phyloP scores from a whole-genome alignment of 73 alveolate genomes.

The Urostyla sp. region DNA sequence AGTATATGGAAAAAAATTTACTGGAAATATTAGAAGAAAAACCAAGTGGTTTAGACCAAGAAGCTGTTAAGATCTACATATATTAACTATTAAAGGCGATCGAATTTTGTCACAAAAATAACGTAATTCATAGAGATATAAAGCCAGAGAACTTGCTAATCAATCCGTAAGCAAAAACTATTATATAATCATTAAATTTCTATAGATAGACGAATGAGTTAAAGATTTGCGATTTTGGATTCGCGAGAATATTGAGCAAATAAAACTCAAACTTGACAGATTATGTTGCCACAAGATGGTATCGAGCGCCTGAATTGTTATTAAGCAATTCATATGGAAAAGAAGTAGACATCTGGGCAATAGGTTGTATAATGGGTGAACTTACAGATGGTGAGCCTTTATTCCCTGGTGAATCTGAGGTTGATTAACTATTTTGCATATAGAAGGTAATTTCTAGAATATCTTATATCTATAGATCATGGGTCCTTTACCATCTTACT shows the following conservation, averaged over 20 bases:
- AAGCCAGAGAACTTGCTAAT: constrained; percentile 72
- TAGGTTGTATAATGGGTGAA: constrained; percentile 86
- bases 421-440: constrained; percentile 88
- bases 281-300: constrained; percentile 89
- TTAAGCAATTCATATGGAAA: constrained; percentile 75
- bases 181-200: neutral
- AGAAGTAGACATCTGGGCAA: constrained; percentile 86
- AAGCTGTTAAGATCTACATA: constrained; percentile 57
- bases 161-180: constrained; percentile 46
- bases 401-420: constrained; percentile 86
- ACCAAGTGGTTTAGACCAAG: constrained; percentile 51
- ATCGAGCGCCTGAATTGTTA: constrained; percentile 82
- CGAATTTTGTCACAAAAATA: constrained; percentile 74
- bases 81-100: constrained; percentile 80
- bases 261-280: constrained; percentile 75
- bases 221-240: constrained; percentile 78
- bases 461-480: constrained; percentile 43
- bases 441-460: constrained; percentile 47
- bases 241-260: constrained; percentile 68
- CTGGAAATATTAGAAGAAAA: constrained; percentile 69
- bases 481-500: constrained; percentile 39
- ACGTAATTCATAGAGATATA: constrained; percentile 82
- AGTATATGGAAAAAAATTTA: constrained; percentile 70
- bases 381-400: constrained; percentile 83
- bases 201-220: constrained; percentile 52